Evolutionary conservation across 1,284 basidiomycete genomes (phyloP).

Genomic region (Volvariella surrecta): DNA sequence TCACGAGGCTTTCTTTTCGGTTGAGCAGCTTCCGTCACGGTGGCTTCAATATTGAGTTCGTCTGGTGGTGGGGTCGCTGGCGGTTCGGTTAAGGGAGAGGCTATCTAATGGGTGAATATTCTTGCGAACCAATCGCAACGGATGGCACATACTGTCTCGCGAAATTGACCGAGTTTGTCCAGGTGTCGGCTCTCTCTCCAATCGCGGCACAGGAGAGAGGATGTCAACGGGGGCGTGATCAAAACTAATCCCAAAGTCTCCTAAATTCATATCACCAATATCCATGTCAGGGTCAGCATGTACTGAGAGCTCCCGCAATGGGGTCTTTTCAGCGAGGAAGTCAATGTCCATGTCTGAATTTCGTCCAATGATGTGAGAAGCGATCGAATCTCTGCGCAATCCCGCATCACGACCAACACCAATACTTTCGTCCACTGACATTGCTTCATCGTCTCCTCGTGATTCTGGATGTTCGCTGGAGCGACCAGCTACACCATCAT

Average conservation of each 20-base stretch:
- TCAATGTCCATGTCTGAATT: slow-evolving; percentile 45
- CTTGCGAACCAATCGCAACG: slow-evolving; percentile 1
- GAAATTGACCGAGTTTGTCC: slow-evolving; percentile 53
- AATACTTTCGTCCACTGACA: slow-evolving; percentile 54
- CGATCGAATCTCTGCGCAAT: slow-evolving; percentile 46
- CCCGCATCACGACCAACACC: slow-evolving; percentile 71
- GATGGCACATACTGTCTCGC: slow-evolving; percentile 51
- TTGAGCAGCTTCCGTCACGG: slow-evolving; percentile 22
- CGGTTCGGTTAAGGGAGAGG: slow-evolving; percentile 64
- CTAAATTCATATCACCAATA: slow-evolving; percentile 51
- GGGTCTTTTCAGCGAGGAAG: slow-evolving; percentile 41
- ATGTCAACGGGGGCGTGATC: slow-evolving; percentile 35
- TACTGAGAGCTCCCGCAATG: slow-evolving; percentile 55
- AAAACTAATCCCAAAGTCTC: slow-evolving; percentile 66
- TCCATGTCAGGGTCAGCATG: slow-evolving; percentile 49
- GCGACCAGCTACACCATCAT: slow-evolving; percentile 37
- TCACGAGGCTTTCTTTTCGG: slow-evolving; percentile 50
- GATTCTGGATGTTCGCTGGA: slow-evolving; percentile 21
- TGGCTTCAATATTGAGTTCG: slow-evolving; percentile 12
- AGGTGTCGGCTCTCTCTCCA: slow-evolving; percentile 39
- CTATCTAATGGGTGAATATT: slow-evolving; percentile 26
- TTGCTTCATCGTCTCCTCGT: slow-evolving; percentile 28
- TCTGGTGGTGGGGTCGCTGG: slow-evolving; percentile 63
- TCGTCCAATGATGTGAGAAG: slow-evolving; percentile 45
- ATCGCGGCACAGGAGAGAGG: slow-evolving; percentile 15